Evolutionary conservation across 495 filamentous ascomycete genomes (phyloP).

Genomic region (Lepidopterella palustris): DNA sequence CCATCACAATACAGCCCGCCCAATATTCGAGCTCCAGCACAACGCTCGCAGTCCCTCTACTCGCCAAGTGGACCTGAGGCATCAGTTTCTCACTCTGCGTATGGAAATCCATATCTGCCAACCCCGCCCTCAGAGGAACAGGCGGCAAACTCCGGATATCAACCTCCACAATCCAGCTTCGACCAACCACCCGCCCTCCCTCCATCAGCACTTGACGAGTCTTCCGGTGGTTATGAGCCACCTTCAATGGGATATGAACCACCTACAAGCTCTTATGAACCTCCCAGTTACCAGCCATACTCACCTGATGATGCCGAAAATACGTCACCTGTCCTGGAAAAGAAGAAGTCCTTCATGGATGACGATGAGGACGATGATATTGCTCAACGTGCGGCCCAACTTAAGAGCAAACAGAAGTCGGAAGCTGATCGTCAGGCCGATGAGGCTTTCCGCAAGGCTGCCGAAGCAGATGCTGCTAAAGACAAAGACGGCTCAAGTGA

Average conservation of each 20-base stretch:
- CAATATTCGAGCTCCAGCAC: not conserved
- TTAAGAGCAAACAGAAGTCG: conserved; percentile 49
- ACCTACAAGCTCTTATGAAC: conserved; percentile 43
- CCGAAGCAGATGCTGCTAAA: conserved; percentile 68
- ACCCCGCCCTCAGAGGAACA: conserved; percentile 21
- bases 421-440: conserved; percentile 52
- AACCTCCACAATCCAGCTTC: conserved; percentile 30
- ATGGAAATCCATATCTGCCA: conserved; percentile 26
- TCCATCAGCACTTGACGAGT: conserved; percentile 31
- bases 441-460: conserved; percentile 74
- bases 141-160: conserved; percentile 9
- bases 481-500: conserved; percentile 11
- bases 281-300: conserved; percentile 33
- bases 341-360: conserved; percentile 75
- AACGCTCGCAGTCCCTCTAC: conserved; percentile 9
- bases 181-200: conserved; percentile 43
- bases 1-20: conserved; percentile 22
- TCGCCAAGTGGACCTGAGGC: conserved; percentile 5
- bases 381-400: conserved; percentile 44
- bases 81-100: not conserved
- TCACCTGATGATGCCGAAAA: conserved; percentile 44
- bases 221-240: conserved; percentile 35
- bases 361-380: conserved; percentile 63
- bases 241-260: conserved; percentile 42
- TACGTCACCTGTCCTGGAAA: conserved; percentile 44